These are phyloP conservation scores for Cercospora sp. DNA, from an alignment of 2,329 filamentous ascomycete genomes.

Conservation along the genomic window DNA sequence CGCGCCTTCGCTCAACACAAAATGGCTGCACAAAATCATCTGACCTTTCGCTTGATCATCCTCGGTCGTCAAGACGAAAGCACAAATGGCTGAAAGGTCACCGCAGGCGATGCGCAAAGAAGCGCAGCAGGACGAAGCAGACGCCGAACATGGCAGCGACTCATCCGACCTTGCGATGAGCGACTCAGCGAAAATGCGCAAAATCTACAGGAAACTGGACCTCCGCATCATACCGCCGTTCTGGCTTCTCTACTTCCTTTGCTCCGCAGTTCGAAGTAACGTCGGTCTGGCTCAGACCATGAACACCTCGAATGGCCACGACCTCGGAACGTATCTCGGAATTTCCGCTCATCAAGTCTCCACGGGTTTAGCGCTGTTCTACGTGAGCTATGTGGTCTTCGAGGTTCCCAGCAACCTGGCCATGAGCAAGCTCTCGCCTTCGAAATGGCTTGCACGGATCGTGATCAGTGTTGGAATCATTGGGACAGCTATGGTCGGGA, in stretches of 20 bases:
- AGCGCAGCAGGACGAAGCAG: background rate
- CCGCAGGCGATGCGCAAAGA: background rate
- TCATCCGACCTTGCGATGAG: background rate
- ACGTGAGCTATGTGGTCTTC: conserved; percentile 88
- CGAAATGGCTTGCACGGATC: conserved; percentile 89
- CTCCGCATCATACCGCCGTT: conserved; percentile 59
- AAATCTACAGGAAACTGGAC: conserved; percentile 34
- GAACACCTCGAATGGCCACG: conserved; percentile 70
- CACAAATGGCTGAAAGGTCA: conserved; percentile 2
- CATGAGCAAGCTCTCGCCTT: conserved; percentile 81
- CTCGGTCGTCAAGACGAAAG: background rate
- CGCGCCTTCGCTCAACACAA: background rate
- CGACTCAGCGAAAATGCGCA: conserved; percentile 20
- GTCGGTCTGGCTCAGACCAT: conserved; percentile 94
- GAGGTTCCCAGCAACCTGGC: conserved; percentile 85
- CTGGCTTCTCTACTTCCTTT: conserved; percentile 88
- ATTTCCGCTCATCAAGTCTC: conserved; percentile 76
- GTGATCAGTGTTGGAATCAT: conserved; percentile 84
- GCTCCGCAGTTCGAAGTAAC: conserved; percentile 87
- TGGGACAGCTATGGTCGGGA: conserved; percentile 78
- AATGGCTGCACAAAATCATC: conserved; percentile 1
- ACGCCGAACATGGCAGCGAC: conserved; percentile 6
- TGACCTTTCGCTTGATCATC: background rate
- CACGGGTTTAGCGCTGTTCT: conserved; percentile 82
- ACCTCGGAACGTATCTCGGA: conserved; percentile 69